phyloP scores from a whole-genome alignment of 1,284 basidiomycete genomes.

The Porogramme epimiltina region DNA sequence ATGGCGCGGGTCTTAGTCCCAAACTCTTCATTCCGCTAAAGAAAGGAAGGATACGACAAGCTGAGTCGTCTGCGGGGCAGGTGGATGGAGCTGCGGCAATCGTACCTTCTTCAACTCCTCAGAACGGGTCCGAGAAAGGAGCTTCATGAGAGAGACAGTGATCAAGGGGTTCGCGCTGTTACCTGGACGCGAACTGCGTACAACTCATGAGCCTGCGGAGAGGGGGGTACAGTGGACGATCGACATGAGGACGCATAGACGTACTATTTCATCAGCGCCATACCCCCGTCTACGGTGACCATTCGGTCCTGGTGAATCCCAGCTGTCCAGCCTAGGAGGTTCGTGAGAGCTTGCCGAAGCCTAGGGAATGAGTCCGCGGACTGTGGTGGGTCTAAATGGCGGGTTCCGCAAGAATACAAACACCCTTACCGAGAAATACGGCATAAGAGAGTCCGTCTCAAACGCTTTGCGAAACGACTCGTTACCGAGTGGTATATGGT shows the following conservation, averaged over 20 bases:
- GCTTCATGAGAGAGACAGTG: no score
- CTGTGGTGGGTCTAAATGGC: no score
- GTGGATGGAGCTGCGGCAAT: no score
- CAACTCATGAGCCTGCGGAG: not conserved
- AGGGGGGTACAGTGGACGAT: not conserved
- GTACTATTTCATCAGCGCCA: constrained; percentile 14
- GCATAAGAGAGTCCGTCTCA: constrained; percentile 7
- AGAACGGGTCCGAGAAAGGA: not conserved
- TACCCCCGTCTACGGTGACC: constrained; percentile 6
- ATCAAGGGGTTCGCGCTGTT: no score
- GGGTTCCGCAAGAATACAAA: no score
- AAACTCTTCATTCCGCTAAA: constrained; percentile 10
- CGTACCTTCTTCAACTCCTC: not conserved
- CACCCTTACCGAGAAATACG: constrained; percentile 9
- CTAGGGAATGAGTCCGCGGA: not conserved
- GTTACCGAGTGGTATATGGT: constrained; percentile 1
- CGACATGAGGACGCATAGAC: no score
- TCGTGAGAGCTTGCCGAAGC: not conserved
- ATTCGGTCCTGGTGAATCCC: constrained; percentile 8
- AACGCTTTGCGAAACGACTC: constrained; percentile 10
- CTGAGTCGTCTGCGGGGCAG: no score
- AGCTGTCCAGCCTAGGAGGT: constrained; percentile 3
- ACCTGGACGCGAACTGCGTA: no score
- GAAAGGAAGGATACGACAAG: no score
- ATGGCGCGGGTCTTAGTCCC: not conserved